Evolutionary conservation across 2,329 filamentous ascomycete species (phyloP), one percentile per base, ranked within the genome.

Genomic region (Fusarium albidum): DNA sequence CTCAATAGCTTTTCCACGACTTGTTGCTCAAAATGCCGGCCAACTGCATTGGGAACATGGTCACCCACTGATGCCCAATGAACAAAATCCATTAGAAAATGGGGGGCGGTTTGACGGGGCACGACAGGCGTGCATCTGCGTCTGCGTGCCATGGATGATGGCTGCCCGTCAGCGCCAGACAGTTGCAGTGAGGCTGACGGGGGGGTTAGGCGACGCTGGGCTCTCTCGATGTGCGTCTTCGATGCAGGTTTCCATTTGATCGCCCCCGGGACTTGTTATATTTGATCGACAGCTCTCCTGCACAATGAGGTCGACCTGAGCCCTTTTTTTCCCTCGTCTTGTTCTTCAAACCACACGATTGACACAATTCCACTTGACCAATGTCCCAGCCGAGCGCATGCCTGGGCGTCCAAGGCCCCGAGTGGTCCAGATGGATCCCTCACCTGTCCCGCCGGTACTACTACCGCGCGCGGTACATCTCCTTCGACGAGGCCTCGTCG

Each of bases 141-240:
- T 43, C 26, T 34, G n/a, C 9, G 4, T 61, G 53, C 53, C 29
- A 31, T 31, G 10, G 9, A 11, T 6, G 29, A n/a, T 31, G 29
- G n/a, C n/a, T n/a, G n/a, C 58, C 56, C 32, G 21, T 48, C 45
- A 43, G 50, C 46, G 40, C 49, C 49, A 40, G 52, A 41, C 42
- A 40, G 49, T 13, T 32, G 52, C 49, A 65, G 49, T 65, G 59
- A 65, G 62, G 62, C 62, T 61, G 62, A 54, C 62, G 57, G n/a
- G n/a, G n/a, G n/a, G n/a, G 31, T 38, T n/a, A 11, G 32, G 29
- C 29, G 46, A 17, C 38, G 46, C 26, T 27, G 43, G 43, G 41
- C 26, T 21, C 40, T 37, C 26, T 21, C 40, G 34, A 41, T 40
- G 31, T 59, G 37, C 46, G 39, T 28, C 21, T 27, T 41, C 12